Evolutionary conservation across 2,329 filamentous ascomycete species (phyloP).

Genomic region (Fusarium vanettenii): DNA sequence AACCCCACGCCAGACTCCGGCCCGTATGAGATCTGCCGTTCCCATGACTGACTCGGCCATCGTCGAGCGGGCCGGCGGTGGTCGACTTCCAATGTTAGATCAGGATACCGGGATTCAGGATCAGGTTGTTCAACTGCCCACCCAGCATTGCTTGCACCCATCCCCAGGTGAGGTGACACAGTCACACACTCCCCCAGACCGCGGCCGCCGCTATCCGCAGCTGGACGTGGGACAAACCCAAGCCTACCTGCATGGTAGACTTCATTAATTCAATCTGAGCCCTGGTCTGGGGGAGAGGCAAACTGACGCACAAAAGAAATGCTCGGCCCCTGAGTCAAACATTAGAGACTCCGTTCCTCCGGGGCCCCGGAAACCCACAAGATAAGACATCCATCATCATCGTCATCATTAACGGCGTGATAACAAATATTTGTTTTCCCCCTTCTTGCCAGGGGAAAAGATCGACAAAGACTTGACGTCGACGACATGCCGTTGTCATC

Average conservation of each 20-base stretch:
- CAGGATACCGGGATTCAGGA: constrained; percentile 6
- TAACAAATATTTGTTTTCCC: neutral
- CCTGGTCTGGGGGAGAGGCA: constrained; percentile 1
- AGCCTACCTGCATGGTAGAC: neutral
- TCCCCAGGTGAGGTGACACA: constrained; percentile 24
- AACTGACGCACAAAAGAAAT: constrained; percentile 1
- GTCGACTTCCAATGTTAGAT: neutral
- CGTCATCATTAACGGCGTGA: constrained; percentile 11
- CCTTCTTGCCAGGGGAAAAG: neutral
- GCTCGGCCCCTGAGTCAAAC: constrained; percentile 26
- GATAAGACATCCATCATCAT: constrained; percentile 27
- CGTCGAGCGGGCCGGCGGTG: neutral
- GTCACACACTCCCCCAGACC: neutral
- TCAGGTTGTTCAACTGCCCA: constrained; percentile 37
- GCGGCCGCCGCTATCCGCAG: neutral
- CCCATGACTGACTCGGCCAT: constrained; percentile 15
- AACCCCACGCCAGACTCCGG: constrained; percentile 9
- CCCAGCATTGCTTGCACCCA: constrained; percentile 8
- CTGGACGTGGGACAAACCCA: constrained; percentile 6
- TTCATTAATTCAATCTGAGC: neutral
- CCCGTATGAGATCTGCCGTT: constrained; percentile 8
- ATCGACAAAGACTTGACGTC: constrained; percentile 34
- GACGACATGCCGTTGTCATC: constrained; percentile 16
- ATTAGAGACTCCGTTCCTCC: constrained; percentile 9
- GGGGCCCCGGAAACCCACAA: constrained; percentile 28